Evolutionary conservation across 148 eudicot species (phyloP).

Genomic region (Fagopyrum tataricum): DNA sequence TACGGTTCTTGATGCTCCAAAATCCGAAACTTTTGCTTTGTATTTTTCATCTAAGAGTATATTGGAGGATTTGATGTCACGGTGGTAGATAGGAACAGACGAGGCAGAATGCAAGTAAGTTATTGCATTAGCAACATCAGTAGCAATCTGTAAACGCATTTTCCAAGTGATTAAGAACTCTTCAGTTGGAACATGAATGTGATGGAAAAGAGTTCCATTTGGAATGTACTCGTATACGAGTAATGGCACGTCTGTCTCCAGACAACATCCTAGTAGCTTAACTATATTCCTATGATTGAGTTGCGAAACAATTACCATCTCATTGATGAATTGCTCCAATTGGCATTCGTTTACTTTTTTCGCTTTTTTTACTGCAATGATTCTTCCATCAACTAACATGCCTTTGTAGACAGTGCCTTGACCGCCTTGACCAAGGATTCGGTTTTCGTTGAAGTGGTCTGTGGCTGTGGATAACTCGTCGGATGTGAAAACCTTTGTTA

Average conservation of each 20-base stretch:
- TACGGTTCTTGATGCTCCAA: slow-evolving; percentile 28
- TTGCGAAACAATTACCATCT: slow-evolving; percentile 28
- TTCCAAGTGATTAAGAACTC: slow-evolving; percentile 29
- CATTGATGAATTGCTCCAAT: slow-evolving; percentile 28
- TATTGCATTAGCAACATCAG: slow-evolving; percentile 28
- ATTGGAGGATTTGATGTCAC: slow-evolving; percentile 40
- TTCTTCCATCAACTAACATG: slow-evolving; percentile 29
- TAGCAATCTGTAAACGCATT: slow-evolving; percentile 30
- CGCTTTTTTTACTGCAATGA: slow-evolving; percentile 33
- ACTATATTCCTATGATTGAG: slow-evolving; percentile 35
- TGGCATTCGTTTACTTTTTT: slow-evolving; percentile 19
- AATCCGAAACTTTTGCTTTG: slow-evolving; percentile 28
- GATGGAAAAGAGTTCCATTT: slow-evolving; percentile 19
- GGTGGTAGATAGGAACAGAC: slow-evolving; percentile 24
- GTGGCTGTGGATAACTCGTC: slow-evolving; percentile 27
- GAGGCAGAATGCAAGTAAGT: slow-evolving; percentile 25
- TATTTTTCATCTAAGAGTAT: slow-evolving; percentile 30
- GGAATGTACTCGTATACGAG: slow-evolving; percentile 30
- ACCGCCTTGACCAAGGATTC: slow-evolving; percentile 35
- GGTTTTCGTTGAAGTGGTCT: slow-evolving; percentile 23
- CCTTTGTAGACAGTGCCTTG: slow-evolving; percentile 39
- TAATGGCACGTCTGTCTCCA: slow-evolving; percentile 29
- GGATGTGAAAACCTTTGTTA: slow-evolving; percentile 19
- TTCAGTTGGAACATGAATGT: slow-evolving; percentile 17
- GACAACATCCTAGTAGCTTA: slow-evolving; percentile 27